phyloP scores from a whole-genome alignment of 176 grass and related monocot genomes.

The Triticum aestivum region IWGSC_CS_RefSeq_v2.1 NC_057801.1:202539264-202539763 shows the following conservation, averaged over 20 bases:
- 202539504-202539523: not conserved
- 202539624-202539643: not conserved
- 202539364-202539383: slow-evolving; percentile 99
- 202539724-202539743: not conserved
- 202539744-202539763: not conserved
- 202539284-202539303: not conserved
- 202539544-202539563: not conserved
- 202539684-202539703: not conserved
- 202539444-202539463: not conserved
- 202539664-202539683: not conserved
- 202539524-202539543: slow-evolving; percentile 1
- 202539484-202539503: not conserved
- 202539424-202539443: slow-evolving; percentile 31
- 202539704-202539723: not conserved
- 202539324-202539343: slow-evolving; percentile 23
- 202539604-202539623: not conserved
- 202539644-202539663: not conserved
- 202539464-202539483: not conserved
- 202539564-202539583: not conserved
- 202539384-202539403: slow-evolving; percentile 80
- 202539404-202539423: slow-evolving; percentile 97
- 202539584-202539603: not conserved
- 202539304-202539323: not conserved
- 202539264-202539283: slow-evolving; percentile 37
- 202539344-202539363: slow-evolving; percentile 87